phyloP scores from a whole-genome alignment of 192 early-diverging fungal species.

The Entomortierella lignicola region DNA sequence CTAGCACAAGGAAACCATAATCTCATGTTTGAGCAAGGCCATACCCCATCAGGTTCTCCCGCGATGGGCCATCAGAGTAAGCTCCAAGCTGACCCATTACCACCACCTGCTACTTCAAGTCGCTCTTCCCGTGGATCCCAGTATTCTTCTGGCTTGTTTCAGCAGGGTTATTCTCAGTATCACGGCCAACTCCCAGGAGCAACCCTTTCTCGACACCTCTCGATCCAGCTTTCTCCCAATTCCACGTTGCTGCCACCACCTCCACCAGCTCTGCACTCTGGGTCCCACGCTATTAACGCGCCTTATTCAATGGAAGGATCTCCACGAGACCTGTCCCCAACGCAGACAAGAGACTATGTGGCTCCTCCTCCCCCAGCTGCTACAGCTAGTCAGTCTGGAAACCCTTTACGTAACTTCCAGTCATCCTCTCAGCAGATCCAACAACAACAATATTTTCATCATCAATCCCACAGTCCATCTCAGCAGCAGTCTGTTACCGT shows the following conservation, averaged over 20 bases:
- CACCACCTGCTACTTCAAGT: constrained; percentile 3
- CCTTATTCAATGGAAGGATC: constrained; percentile 17
- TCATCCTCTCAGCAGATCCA: constrained; percentile 2
- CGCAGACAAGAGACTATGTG: neutral
- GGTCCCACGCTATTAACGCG: constrained; percentile 7
- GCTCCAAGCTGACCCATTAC: constrained; percentile 6
- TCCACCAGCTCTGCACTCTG: constrained; percentile 28
- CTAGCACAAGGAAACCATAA: constrained; percentile 2
- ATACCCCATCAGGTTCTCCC: constrained; percentile 6
- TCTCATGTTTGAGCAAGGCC: constrained; percentile 5
- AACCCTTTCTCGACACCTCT: constrained; percentile 42
- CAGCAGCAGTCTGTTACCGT: constrained; percentile 27
- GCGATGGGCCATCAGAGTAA: neutral
- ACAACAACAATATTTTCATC: constrained; percentile 11
- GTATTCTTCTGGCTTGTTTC: constrained; percentile 34
- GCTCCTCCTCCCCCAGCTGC: neutral
- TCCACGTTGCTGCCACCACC: constrained; percentile 33
- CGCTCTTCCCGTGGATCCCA: constrained; percentile 18
- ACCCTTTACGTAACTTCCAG: neutral
- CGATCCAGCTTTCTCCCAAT: constrained; percentile 46
- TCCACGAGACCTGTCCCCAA: neutral
- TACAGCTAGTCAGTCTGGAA: neutral
- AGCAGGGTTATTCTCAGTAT: constrained; percentile 47
- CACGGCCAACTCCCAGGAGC: constrained; percentile 40
- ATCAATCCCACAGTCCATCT: constrained; percentile 7